phyloP scores from a whole-genome alignment of 352 stramenopile genomes.

The Phytophthora agathidicida region DNA sequence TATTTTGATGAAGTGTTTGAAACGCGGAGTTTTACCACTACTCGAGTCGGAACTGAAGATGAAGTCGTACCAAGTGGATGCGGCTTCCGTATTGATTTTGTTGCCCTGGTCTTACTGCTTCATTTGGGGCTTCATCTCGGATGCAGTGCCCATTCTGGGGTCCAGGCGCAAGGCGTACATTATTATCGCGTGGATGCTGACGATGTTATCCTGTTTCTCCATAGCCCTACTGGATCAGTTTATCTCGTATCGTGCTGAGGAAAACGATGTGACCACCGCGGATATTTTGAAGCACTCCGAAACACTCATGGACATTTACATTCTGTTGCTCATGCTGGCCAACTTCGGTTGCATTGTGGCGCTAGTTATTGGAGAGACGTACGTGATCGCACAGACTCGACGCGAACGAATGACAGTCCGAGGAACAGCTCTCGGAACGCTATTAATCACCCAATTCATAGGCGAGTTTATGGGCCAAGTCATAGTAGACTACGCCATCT shows the following conservation, averaged over 20 bases:
- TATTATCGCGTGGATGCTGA: constrained; percentile 56
- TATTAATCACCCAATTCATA: constrained; percentile 42
- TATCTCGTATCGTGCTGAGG: constrained; percentile 24
- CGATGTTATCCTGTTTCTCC: constrained; percentile 36
- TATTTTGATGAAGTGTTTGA: constrained; percentile 49
- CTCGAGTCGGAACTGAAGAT: constrained; percentile 45
- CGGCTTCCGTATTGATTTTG: constrained; percentile 41
- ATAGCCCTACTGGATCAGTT: constrained; percentile 47
- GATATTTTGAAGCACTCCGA: constrained; percentile 19
- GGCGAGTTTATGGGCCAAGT: constrained; percentile 45
- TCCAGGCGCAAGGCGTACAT: constrained; percentile 86
- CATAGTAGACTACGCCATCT: constrained; percentile 35
- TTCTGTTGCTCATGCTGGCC: constrained; percentile 40
- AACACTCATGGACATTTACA: constrained; percentile 37
- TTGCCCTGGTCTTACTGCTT: constrained; percentile 72
- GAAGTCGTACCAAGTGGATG: constrained; percentile 42
- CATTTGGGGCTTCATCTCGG: constrained; percentile 77
- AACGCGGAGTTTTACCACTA: constrained; percentile 45
- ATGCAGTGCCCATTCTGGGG: constrained; percentile 76
- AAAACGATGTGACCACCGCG: constrained; percentile 23
- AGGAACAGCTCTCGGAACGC: constrained; percentile 36
- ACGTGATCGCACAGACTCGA: constrained; percentile 50
- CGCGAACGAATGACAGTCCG: constrained; percentile 36
- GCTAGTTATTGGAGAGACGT: constrained; percentile 45
- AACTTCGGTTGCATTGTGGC: constrained; percentile 56